These are phyloP conservation scores for Alternaria alternata DNA, from an alignment of 2,329 filamentous ascomycete species.

Conservation along the genomic window DNA sequence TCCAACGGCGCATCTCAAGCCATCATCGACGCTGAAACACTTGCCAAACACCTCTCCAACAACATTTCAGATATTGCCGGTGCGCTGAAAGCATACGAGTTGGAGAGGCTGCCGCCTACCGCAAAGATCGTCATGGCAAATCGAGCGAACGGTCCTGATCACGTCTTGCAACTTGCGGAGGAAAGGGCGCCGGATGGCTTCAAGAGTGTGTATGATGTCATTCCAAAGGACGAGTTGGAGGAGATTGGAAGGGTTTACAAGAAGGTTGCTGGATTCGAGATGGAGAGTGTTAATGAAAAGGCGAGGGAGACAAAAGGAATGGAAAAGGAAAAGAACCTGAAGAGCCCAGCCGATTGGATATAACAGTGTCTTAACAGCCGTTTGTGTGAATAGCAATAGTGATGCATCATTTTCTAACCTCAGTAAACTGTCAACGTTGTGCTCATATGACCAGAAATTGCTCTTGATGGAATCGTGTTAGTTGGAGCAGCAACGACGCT, in stretches of 20 bases:
- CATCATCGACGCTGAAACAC: conserved; percentile 55
- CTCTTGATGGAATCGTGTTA: neutral
- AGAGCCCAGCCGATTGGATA: conserved; percentile 34
- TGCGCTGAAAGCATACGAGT: conserved; percentile 52
- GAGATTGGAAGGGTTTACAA: conserved; percentile 50
- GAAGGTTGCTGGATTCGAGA: conserved; percentile 57
- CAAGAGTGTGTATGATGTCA: conserved; percentile 53
- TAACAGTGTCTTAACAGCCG: neutral
- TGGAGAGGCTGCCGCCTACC: conserved; percentile 53
- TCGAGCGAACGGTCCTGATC: conserved; percentile 57
- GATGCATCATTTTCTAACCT: neutral
- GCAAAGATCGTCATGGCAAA: conserved; percentile 59
- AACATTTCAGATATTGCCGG: conserved; percentile 34
- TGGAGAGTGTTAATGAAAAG: conserved; percentile 54
- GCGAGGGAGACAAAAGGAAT: conserved; percentile 48
- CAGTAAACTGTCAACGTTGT: neutral
- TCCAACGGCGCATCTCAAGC: conserved; percentile 57
- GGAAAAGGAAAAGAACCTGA: conserved; percentile 22
- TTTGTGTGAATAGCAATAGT: neutral
- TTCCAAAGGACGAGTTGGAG: conserved; percentile 52
- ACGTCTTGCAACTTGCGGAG: conserved; percentile 57
- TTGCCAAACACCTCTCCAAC: conserved; percentile 46
- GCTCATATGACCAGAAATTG: neutral
- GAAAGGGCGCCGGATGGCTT: conserved; percentile 54
- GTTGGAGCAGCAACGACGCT: too few relatives aligned